Percentiles rank a stretch among this genome's conserved stretches.
phyloP scores from a whole-genome alignment of 768 basidiomycete species.

The Podaxis sp. region DNA sequence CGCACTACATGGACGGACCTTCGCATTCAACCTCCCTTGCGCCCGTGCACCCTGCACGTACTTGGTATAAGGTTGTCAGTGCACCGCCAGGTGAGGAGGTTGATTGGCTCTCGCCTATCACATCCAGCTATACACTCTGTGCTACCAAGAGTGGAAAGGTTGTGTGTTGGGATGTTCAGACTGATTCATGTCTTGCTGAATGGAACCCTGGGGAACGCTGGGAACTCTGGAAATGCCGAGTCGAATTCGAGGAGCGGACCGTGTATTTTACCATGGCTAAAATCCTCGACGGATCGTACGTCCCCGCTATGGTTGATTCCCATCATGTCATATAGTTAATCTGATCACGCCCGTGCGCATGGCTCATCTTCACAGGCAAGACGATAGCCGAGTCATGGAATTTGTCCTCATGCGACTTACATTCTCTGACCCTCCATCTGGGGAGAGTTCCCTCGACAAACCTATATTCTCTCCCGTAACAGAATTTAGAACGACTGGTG shows the following conservation, averaged over 20 bases:
- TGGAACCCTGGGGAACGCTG: constrained; percentile 63
- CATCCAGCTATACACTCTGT: constrained; percentile 71
- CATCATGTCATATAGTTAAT: neutral
- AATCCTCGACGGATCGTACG: constrained; percentile 46
- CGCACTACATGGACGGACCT: constrained; percentile 34
- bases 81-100: constrained; percentile 66
- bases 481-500: constrained; percentile 58
- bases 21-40: neutral
- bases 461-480: constrained; percentile 59
- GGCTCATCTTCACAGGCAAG: constrained; percentile 33
- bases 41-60: constrained; percentile 14
- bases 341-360: no score
- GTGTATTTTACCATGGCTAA: constrained; percentile 78
- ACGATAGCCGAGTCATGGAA: constrained; percentile 63
- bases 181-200: constrained; percentile 56
- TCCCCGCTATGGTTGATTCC: constrained; percentile 11
- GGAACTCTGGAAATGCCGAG: constrained; percentile 77
- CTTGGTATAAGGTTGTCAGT: constrained; percentile 67
- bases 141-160: constrained; percentile 74
- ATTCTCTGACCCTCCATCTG: constrained; percentile 48
- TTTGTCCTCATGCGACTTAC: constrained; percentile 67
- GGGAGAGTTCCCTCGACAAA: constrained; percentile 27
- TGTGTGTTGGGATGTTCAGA: constrained; percentile 71
- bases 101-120: constrained; percentile 76
- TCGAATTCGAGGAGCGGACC: constrained; percentile 66